phyloP scores from a whole-genome alignment of 495 filamentous ascomycete genomes.

The Podospora anserina region DNA sequence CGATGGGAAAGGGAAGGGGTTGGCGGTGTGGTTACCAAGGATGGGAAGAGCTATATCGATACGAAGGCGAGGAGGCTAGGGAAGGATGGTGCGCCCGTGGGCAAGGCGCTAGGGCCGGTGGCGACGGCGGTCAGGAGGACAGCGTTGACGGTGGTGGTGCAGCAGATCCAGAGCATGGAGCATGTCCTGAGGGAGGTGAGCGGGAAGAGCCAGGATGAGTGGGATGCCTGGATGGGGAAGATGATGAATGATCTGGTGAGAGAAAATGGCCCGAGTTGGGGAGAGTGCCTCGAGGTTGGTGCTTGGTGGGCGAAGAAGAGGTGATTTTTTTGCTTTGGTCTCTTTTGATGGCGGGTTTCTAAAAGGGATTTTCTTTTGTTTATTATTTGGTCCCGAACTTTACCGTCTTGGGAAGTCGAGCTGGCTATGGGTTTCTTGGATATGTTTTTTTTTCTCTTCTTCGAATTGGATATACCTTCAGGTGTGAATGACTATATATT shows the following conservation, averaged over 20 bases:
- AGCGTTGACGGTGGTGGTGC: slow-evolving; percentile 74
- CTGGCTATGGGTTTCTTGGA: slow-evolving; percentile 9
- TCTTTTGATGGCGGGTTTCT: not conserved
- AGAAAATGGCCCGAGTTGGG: slow-evolving; percentile 71
- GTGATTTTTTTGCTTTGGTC: slow-evolving; percentile 11
- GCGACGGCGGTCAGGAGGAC: slow-evolving; percentile 75
- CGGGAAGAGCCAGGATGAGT: slow-evolving; percentile 84
- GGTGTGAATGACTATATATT: not conserved
- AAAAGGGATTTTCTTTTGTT: not conserved
- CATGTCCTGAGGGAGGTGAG: slow-evolving; percentile 77
- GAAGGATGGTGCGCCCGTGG: slow-evolving; percentile 16
- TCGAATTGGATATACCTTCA: slow-evolving; percentile 1
- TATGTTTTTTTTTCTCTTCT: not conserved
- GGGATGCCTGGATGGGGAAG: slow-evolving; percentile 84
- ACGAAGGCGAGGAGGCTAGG: slow-evolving; percentile 30
- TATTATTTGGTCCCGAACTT: not conserved
- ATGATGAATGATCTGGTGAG: slow-evolving; percentile 83
- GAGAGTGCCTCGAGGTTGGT: slow-evolving; percentile 88
- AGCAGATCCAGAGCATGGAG: slow-evolving; percentile 85
- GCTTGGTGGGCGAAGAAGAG: slow-evolving; percentile 74
- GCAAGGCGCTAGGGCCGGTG: slow-evolving; percentile 59
- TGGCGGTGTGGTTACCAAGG: slow-evolving; percentile 52
- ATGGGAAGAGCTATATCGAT: slow-evolving; percentile 50
- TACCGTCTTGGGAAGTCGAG: slow-evolving; percentile 2
- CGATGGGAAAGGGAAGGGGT: slow-evolving; percentile 83